Percentiles rank a stretch among this genome's conserved stretches.
phyloP scores from a whole-genome alignment of 805 yeast species.

The Kuraishia cidri region DNA sequence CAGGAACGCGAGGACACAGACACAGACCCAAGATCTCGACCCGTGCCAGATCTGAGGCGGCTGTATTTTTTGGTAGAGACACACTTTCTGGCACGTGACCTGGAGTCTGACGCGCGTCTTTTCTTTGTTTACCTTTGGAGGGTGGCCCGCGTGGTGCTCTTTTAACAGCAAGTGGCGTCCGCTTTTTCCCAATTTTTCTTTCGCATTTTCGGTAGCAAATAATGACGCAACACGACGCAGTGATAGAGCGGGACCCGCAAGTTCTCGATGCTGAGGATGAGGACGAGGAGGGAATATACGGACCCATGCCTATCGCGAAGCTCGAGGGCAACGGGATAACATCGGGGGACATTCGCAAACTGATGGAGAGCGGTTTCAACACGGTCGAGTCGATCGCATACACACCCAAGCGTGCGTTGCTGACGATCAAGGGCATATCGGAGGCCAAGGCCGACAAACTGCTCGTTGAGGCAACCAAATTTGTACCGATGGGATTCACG shows the following conservation, averaged over 20 bases:
- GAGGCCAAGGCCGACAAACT: conserved; percentile 92
- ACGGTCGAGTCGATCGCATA: conserved; percentile 93
- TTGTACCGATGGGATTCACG: conserved; percentile 94
- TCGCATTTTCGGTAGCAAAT: too few relatives aligned
- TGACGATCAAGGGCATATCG: conserved; percentile 82
- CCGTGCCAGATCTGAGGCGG: too few relatives aligned
- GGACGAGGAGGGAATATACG: conserved; percentile 44
- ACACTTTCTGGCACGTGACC: too few relatives aligned
- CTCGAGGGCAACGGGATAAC: conserved; percentile 82
- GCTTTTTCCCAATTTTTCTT: too few relatives aligned
- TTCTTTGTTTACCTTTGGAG: too few relatives aligned
- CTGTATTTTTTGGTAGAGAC: too few relatives aligned
- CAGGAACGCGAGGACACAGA: too few relatives aligned
- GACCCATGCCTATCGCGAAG: conserved; percentile 46
- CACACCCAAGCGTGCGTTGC: conserved; percentile 74
- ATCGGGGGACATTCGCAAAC: conserved; percentile 65
- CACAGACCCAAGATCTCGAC: too few relatives aligned
- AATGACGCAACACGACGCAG: conserved; percentile 1
- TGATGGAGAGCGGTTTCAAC: conserved; percentile 75
- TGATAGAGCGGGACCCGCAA: conserved; percentile 3
- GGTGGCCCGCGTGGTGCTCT: too few relatives aligned
- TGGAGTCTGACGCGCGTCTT: too few relatives aligned
- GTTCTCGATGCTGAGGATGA: conserved; percentile 13
- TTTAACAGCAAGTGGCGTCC: too few relatives aligned
- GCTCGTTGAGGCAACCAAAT: conserved; percentile 71